Base-by-base conservation (phyloP, 306 rosid species). In the Arachis stenosperma region DNA sequence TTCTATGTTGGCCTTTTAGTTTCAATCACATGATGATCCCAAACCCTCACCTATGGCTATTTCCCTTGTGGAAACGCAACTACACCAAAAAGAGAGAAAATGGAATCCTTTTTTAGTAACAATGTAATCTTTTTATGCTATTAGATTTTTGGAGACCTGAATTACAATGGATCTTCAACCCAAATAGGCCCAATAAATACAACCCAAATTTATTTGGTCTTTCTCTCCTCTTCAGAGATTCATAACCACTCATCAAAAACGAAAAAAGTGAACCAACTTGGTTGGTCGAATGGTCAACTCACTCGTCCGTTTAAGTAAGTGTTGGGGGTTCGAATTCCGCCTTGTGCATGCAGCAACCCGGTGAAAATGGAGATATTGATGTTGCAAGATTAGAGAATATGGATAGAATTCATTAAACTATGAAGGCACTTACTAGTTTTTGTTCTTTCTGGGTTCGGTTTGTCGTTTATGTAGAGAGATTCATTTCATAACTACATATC, bases 391-490 rank as follows among this genome's bases (percentile, higher is more conserved):
- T 42, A 63, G 77, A 46, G 54, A 71, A 37, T 69, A 67, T 42
- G 74, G 39, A 50, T 65, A 56, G 56, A 12, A 44, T 66, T 75
- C 75, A 40, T 73, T 61, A 12, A 76, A 65, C 81, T 75, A 50
- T 75, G 40, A 40, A 75, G 80, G 84, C 9, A 30, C 53, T 73
- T 73, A 12, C 9, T 68, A 57, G 48, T 68, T 67, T 68, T 40
- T 67, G 74, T 62, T 6, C 36, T 44, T 69, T 46, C n/a, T 74
- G 33, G 22, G 3, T 29, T 15, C 10, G n/a, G 4, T 55, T 14
- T 14, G 6, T 52, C 15, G 57, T 52, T 15, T 15, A 52, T 52
- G 57, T 52, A 52, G 27, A 52, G 22, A 52, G 57, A 52, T 52
- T 8, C 57, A 52, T 52, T 52, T 52, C 57, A 52, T 52, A 22